Evolutionary conservation across 805 yeast species (phyloP).

Genomic region (Yarrowia phangngaensis): DNA sequence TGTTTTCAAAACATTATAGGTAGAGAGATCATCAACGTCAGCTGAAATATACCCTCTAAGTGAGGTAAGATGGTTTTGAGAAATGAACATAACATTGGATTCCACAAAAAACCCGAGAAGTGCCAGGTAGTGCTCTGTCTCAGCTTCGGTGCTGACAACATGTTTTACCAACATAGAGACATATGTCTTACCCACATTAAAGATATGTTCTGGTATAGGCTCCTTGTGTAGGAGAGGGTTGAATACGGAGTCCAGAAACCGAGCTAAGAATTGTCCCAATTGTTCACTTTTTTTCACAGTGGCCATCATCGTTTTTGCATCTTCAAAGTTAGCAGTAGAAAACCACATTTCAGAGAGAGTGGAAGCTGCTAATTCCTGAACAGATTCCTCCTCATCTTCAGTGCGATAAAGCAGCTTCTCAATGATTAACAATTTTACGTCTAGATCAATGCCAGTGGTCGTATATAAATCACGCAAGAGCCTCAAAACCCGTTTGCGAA

Average conservation of each 20-base stretch:
- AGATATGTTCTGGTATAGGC: neutral
- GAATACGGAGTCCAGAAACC: slow-evolving; percentile 12
- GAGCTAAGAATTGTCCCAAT: slow-evolving; percentile 9
- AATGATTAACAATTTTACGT: slow-evolving; percentile 44
- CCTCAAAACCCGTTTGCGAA: slow-evolving; percentile 59
- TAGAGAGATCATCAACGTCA: slow-evolving; percentile 41
- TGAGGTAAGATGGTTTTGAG: slow-evolving; percentile 62
- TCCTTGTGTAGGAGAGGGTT: slow-evolving; percentile 13
- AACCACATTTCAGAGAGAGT: slow-evolving; percentile 45
- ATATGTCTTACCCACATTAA: slow-evolving; percentile 3
- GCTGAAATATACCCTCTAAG: slow-evolving; percentile 61
- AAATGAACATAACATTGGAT: slow-evolving; percentile 51
- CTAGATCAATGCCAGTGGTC: slow-evolving; percentile 20
- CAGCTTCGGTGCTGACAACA: slow-evolving; percentile 30
- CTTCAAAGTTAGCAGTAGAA: slow-evolving; percentile 25
- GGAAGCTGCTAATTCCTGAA: slow-evolving; percentile 44
- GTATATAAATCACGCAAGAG: slow-evolving; percentile 35
- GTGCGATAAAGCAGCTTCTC: slow-evolving; percentile 52
- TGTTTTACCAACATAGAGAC: neutral
- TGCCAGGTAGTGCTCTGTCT: slow-evolving; percentile 40
- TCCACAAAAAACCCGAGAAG: slow-evolving; percentile 56
- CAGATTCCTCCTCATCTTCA: slow-evolving; percentile 66
- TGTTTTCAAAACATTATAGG: slow-evolving; percentile 53
- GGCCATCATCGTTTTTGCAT: neutral
- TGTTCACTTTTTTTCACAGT: slow-evolving; percentile 16